A percentile compares a stretch with the other conserved stretches of the same genome.
phyloP scores from a whole-genome alignment of 2,329 filamentous ascomycete species.

The Cytospora schulzeri region DNA sequence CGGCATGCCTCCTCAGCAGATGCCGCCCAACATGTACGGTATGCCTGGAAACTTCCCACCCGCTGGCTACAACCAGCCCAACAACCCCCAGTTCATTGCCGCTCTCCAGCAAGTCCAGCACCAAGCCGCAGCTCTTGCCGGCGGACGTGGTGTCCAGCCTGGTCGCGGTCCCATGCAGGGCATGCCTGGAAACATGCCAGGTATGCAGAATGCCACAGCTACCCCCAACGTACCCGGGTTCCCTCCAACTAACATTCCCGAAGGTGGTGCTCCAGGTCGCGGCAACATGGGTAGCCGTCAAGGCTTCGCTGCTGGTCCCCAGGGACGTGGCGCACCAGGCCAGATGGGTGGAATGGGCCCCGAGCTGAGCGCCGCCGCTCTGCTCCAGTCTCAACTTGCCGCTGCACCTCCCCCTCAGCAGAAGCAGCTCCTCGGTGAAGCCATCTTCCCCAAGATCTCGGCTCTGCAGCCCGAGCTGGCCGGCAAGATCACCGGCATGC shows the following conservation, averaged over 20 bases:
- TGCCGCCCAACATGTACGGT: slow-evolving; percentile 84
- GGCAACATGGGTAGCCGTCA: slow-evolving; percentile 45
- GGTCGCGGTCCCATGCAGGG: slow-evolving; percentile 74
- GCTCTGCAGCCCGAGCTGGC: slow-evolving; percentile 92
- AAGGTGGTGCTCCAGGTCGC: slow-evolving; percentile 40
- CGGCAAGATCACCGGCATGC: slow-evolving; percentile 99
- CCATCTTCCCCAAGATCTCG: slow-evolving; percentile 98
- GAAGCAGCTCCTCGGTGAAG: slow-evolving; percentile 98
- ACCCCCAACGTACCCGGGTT: slow-evolving; percentile 58
- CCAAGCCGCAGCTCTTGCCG: slow-evolving; percentile 52
- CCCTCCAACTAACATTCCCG: slow-evolving; percentile 56
- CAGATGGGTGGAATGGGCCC: slow-evolving; percentile 38
- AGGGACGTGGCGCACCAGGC: slow-evolving; percentile 49
- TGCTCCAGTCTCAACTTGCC: slow-evolving; percentile 62
- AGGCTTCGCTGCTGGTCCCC: slow-evolving; percentile 40
- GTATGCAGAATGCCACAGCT: slow-evolving; percentile 42
- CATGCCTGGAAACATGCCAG: slow-evolving; percentile 58
- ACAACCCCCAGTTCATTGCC: slow-evolving; percentile 77
- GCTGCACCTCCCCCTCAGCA: slow-evolving; percentile 69
- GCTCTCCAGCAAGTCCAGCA: slow-evolving; percentile 80
- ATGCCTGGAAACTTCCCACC: slow-evolving; percentile 80
- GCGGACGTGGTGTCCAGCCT: slow-evolving; percentile 66
- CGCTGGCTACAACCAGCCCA: slow-evolving; percentile 75
- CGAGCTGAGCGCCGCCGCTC: slow-evolving; percentile 44
- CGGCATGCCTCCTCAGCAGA: slow-evolving; percentile 77